phyloP scores from a whole-genome alignment of 2,329 filamentous ascomycete species.

The Fusarium denticulatum region DNA sequence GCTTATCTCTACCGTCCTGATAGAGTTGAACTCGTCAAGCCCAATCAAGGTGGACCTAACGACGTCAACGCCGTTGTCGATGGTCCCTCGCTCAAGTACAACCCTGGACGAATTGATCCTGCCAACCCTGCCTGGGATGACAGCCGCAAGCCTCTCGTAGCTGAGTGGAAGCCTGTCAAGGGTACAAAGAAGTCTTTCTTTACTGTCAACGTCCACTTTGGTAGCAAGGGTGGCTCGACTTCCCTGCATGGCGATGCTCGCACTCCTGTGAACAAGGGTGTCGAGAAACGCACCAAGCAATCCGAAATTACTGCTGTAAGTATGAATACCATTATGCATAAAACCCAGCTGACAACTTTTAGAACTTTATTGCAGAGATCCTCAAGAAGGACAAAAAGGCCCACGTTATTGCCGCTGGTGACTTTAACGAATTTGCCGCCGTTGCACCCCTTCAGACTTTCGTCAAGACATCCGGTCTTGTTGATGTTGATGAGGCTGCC shows the following conservation, averaged over 20 bases:
- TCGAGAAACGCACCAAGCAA: conserved; percentile 66
- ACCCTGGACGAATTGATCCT: conserved; percentile 75
- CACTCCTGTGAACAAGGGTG: conserved; percentile 72
- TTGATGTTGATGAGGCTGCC: conserved; percentile 70
- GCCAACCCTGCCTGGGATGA: conserved; percentile 66
- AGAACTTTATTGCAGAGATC: conserved; percentile 66
- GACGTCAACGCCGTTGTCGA: conserved; percentile 67
- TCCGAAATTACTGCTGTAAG: conserved; percentile 66
- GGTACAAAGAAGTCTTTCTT: conserved; percentile 67
- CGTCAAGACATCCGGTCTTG: conserved; percentile 60
- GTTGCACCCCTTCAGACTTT: conserved; percentile 69
- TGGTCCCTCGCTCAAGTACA: conserved; percentile 68
- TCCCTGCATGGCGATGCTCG: conserved; percentile 72
- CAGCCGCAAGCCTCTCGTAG: conserved; percentile 74
- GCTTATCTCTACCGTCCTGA: conserved; percentile 75
- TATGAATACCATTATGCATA: conserved; percentile 3
- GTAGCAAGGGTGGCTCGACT: conserved; percentile 72
- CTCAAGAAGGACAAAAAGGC: conserved; percentile 65
- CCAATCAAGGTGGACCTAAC: conserved; percentile 63
- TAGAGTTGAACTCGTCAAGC: conserved; percentile 66
- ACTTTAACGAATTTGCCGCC: conserved; percentile 78
- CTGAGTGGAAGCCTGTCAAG: conserved; percentile 69
- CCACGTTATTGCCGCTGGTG: conserved; percentile 69
- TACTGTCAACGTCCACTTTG: conserved; percentile 77
- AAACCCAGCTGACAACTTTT: conserved; percentile 23